Percentiles rank a stretch among this genome's conserved stretches.
Conservation (phyloP, 164 flowering plant genomes). For the Chimonanthus salicifolius region DNA sequence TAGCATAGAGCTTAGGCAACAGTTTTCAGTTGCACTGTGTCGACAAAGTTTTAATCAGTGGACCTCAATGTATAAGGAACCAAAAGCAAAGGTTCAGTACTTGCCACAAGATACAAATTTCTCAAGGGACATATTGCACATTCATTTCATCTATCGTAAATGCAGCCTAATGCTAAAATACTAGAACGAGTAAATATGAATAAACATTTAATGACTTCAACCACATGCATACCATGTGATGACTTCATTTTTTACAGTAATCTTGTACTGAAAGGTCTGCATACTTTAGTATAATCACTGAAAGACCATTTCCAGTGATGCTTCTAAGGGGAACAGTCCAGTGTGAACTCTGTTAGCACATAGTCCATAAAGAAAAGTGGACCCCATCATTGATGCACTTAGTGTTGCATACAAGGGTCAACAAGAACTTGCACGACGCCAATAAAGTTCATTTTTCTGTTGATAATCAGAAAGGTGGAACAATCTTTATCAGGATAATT, state of each 20-base stretch:
- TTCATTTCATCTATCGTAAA: background rate
- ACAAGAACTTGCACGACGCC: no score
- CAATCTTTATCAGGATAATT: no score
- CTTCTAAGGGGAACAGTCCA: background rate
- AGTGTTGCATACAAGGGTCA: no score
- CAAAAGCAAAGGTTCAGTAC: background rate
- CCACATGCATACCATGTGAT: background rate
- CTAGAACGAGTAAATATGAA: background rate
- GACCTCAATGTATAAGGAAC: background rate
- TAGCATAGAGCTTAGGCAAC: background rate
- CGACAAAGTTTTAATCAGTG: background rate
- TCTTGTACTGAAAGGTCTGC: background rate
- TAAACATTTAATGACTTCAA: no score
- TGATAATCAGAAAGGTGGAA: no score
- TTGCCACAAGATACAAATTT: background rate
- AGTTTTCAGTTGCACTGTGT: background rate
- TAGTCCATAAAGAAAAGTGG: background rate
- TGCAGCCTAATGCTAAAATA: background rate
- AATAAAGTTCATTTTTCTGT: no score
- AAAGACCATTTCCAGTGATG: background rate
- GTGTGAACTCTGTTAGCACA: background rate
- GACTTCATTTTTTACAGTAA: background rate
- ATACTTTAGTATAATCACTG: background rate
- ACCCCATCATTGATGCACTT: background rate
- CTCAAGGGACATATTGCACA: background rate